Conservation (phyloP, 1,284 basidiomycete species). For the Athelia psychrophila region DNA sequence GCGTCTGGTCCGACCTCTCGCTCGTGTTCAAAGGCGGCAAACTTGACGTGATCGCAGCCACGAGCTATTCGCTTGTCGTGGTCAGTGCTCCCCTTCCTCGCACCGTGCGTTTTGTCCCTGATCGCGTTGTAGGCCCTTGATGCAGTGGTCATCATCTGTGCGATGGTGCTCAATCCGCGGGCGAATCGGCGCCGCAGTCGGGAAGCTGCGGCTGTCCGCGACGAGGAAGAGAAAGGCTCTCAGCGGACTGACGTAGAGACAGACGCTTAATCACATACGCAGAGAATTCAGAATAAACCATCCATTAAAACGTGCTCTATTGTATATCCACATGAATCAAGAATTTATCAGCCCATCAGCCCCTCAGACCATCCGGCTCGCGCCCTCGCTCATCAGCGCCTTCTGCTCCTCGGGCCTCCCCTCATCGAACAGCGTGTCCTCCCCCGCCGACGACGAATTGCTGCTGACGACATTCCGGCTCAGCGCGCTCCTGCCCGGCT, state of each 20-base stretch:
- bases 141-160: slow-evolving; percentile 52
- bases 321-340: no score
- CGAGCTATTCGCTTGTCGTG: slow-evolving; percentile 61
- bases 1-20: slow-evolving; percentile 69
- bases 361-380: no score
- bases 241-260: no score
- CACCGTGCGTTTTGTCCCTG: background rate
- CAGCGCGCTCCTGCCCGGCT: slow-evolving; percentile 20
- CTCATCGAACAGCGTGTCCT: slow-evolving; percentile 56
- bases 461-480: slow-evolving; percentile 25
- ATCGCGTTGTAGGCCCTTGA: slow-evolving; percentile 49
- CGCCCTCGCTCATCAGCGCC: no score
- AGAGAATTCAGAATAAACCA: no score
- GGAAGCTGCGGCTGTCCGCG: slow-evolving; percentile 3
- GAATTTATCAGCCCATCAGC: no score
- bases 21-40: slow-evolving; percentile 62
- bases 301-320: no score
- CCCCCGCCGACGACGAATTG: slow-evolving; percentile 9
- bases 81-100: slow-evolving; percentile 32
- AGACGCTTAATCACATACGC: no score
- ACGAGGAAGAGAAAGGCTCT: background rate
- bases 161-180: slow-evolving; percentile 61
- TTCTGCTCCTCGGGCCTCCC: slow-evolving; percentile 17
- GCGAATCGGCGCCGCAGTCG: slow-evolving; percentile 24
- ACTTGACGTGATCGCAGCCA: slow-evolving; percentile 68